Base-by-base conservation (phyloP, 2,329 filamentous ascomycete species). In the Epichloe brachyelytri region DNA sequence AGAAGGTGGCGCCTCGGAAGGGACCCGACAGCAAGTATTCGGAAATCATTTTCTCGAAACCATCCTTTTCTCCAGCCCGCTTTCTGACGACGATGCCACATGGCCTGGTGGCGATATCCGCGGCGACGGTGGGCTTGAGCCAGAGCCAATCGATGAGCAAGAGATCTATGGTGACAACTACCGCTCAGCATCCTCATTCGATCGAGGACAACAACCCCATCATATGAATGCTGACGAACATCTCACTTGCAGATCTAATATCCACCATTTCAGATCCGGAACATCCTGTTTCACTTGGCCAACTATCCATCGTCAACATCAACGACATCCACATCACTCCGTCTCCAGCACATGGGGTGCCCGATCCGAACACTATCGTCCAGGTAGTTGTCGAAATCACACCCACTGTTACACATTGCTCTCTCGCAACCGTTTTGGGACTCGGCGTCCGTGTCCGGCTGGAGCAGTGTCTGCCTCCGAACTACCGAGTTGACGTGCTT, bases 371-470 rank as follows among this genome's bases (percentile, higher is more conserved):
- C 70, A 81, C 63, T 63, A 78, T 78, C 71, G 89, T 73, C 70
- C 83, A 74, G 39, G 88, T 97, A 37, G 78, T 84, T 3, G 88
- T 98, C 43, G 80, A 95, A 61, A 85, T 98, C 58, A 98, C 93
- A 11, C 93, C 93, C 10, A 98, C 93, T 26, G 93, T 97, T 63
- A 94, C 91, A 15, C 93, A 97, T 69, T 98, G 93, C 73, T 95
- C 88, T 48, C 79, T 98, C 40, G 93, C 93, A 34, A 98, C 93
- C 0, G 89, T 98, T 54, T 95, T 98, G 61, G 93, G 93, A 0
- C 77, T 98, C 15, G 93, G 90, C 14, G 88, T 98, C 20, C 82
- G 93, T 43, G 90, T 96, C 41, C 81, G 93, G 22, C 77, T 98
- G 22, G 90, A 97, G 70, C 86, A 95, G 66, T 85, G 87, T 11